Evolutionary conservation across 2,329 filamentous ascomycete species (phyloP).

Genomic region (Raffaelea ambrosiae): DNA sequence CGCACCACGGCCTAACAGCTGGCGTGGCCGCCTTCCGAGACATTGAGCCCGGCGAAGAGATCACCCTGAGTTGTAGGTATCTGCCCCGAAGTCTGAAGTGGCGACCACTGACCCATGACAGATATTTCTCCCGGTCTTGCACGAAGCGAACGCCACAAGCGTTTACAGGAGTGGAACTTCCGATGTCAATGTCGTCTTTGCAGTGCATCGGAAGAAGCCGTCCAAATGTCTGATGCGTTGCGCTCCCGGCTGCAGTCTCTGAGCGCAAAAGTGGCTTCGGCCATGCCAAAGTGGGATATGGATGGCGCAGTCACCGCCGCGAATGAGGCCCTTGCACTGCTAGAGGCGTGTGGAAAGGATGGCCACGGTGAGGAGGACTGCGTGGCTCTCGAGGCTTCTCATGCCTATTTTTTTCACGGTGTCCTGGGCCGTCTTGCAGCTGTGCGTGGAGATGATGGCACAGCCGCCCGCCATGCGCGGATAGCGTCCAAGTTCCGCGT

Average conservation of each 20-base stretch:
- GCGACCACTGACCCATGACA: too few species aligned
- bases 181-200: conserved; percentile 17
- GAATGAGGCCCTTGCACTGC: conserved; percentile 1
- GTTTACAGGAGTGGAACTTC: conserved; percentile 15
- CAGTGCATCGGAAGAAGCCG: neutral
- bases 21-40: conserved; percentile 17
- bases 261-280: neutral
- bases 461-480: neutral
- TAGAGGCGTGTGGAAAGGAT: too few species aligned
- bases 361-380: neutral
- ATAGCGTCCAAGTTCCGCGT: neutral
- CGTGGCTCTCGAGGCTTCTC: too few species aligned
- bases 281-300: neutral
- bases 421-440: conserved; percentile 1
- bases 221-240: neutral
- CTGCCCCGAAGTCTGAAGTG: neutral
- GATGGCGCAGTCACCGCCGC: neutral
- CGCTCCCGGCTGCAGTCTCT: neutral
- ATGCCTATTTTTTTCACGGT: neutral
- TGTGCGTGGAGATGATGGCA: neutral
- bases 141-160: conserved; percentile 9
- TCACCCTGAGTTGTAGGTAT: conserved; percentile 12
- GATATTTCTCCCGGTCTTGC: conserved; percentile 15
- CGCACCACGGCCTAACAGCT: conserved; percentile 13
- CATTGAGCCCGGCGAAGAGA: conserved; percentile 20